Evolutionary conservation across 192 early-diverging fungal species (phyloP).

Genomic region (Coemansia sp.): DNA sequence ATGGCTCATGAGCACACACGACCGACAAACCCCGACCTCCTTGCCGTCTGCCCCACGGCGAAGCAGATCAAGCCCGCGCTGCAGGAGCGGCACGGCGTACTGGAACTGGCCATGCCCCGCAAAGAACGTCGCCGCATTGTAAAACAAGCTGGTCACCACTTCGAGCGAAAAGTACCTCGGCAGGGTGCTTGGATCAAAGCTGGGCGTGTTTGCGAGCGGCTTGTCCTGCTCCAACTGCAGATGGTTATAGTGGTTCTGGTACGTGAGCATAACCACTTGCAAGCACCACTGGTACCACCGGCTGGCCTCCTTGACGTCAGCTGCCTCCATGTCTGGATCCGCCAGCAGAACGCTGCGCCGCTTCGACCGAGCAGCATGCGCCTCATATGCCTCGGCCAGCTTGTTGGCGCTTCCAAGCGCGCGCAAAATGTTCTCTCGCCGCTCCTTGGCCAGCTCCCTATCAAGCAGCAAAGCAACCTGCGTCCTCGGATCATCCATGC

Average conservation of each 20-base stretch:
- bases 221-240: slow-evolving; percentile 27
- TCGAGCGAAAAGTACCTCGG: slow-evolving; percentile 43
- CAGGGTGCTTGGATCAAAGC: slow-evolving; percentile 50
- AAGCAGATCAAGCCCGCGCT: slow-evolving; percentile 53
- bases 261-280: slow-evolving; percentile 52
- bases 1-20: slow-evolving; percentile 54
- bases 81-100: slow-evolving; percentile 49
- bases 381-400: slow-evolving; percentile 52
- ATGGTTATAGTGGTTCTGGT: slow-evolving; percentile 52
- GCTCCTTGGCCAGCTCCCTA: slow-evolving; percentile 7
- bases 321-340: slow-evolving; percentile 19
- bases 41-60: slow-evolving; percentile 33
- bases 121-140: slow-evolving; percentile 54
- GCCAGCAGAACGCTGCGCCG: slow-evolving; percentile 43
- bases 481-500: slow-evolving; percentile 37
- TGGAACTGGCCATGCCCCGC: slow-evolving; percentile 27
- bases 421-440: slow-evolving; percentile 34
- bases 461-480: slow-evolving; percentile 37
- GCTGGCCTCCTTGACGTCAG: slow-evolving; percentile 32
- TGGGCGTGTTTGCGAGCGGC: slow-evolving; percentile 27
- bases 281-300: slow-evolving; percentile 59
- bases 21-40: slow-evolving; percentile 35
- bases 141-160: slow-evolving; percentile 50
- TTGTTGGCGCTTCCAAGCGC: slow-evolving; percentile 52
- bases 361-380: slow-evolving; percentile 34